These are phyloP conservation scores for Coniochaeta sp. DNA, from an alignment of 2,329 filamentous ascomycete species.

Conservation along the genomic window DNA sequence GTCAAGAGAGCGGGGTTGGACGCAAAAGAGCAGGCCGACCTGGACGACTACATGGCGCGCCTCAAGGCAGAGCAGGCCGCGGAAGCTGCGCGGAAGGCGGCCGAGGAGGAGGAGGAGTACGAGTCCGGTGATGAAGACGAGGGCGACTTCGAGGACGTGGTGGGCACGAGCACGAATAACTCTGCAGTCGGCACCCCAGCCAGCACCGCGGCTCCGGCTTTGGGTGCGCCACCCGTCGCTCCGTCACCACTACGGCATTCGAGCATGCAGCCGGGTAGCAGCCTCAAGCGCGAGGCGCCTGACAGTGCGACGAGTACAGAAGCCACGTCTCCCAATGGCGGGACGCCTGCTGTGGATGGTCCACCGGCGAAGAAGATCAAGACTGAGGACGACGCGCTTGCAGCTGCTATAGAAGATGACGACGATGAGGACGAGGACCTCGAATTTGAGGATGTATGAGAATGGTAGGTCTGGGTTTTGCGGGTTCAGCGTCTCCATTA, in stretches of 20 bases:
- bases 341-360: constrained; percentile 26
- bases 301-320: constrained; percentile 12
- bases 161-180: constrained; percentile 25
- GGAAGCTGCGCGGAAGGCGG: constrained; percentile 43
- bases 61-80: constrained; percentile 45
- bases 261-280: constrained; percentile 7
- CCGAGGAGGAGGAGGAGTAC: constrained; percentile 39
- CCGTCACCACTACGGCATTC: constrained; percentile 20
- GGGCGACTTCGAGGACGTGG: constrained; percentile 43
- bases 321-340: constrained; percentile 12
- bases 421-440: constrained; percentile 18
- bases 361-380: constrained; percentile 54
- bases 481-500: neutral
- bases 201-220: constrained; percentile 16
- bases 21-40: constrained; percentile 42
- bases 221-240: constrained; percentile 7
- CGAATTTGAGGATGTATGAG: constrained; percentile 5
- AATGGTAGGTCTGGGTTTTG: neutral
- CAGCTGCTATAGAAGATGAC: constrained; percentile 19
- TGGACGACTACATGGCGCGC: constrained; percentile 62
- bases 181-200: constrained; percentile 23
- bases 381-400: constrained; percentile 36
- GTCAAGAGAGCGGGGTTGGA: neutral
- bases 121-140: constrained; percentile 35
- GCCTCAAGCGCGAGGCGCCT: constrained; percentile 26